Conservation (phyloP, 2,329 filamentous ascomycete species). For the Ophiocordyceps sinensis region DNA sequence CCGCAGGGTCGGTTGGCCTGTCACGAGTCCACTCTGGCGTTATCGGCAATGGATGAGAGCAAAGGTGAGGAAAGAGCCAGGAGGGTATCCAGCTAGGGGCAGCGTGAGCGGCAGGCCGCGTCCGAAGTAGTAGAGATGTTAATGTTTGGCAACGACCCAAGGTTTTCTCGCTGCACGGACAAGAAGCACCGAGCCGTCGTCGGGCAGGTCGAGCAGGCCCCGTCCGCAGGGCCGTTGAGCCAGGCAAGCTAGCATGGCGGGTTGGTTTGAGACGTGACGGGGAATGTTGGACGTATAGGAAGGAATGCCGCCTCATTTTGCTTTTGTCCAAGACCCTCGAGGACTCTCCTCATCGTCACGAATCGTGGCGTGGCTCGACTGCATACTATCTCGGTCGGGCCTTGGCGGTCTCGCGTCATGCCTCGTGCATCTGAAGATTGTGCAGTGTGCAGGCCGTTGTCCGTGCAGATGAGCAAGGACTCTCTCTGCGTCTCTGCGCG, state of each 20-base stretch:
- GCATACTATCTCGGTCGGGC: constrained; percentile 1
- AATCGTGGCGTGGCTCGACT: constrained; percentile 1
- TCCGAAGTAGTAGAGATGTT: too few species aligned
- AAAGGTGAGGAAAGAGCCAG: neutral
- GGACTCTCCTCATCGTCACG: neutral
- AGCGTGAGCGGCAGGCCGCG: too few species aligned
- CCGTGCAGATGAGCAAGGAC: neutral
- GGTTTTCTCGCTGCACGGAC: too few species aligned
- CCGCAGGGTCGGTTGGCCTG: neutral
- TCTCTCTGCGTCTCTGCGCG: too few species aligned
- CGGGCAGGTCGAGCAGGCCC: neutral
- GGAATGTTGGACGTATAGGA: neutral
- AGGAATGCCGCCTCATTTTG: neutral
- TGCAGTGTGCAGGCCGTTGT: neutral
- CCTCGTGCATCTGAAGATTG: neutral
- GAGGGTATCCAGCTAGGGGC: too few species aligned
- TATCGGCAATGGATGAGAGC: neutral
- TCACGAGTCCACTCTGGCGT: constrained; percentile 1
- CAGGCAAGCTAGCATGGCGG: neutral
- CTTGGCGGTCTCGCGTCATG: constrained; percentile 1
- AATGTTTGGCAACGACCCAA: too few species aligned
- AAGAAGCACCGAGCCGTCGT: too few species aligned
- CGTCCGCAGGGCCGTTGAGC: neutral
- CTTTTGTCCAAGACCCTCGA: neutral
- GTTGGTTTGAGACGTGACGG: neutral